Base-by-base conservation (phyloP, 2,329 filamentous ascomycete species). In the Colletotrichum sp. region DNA sequence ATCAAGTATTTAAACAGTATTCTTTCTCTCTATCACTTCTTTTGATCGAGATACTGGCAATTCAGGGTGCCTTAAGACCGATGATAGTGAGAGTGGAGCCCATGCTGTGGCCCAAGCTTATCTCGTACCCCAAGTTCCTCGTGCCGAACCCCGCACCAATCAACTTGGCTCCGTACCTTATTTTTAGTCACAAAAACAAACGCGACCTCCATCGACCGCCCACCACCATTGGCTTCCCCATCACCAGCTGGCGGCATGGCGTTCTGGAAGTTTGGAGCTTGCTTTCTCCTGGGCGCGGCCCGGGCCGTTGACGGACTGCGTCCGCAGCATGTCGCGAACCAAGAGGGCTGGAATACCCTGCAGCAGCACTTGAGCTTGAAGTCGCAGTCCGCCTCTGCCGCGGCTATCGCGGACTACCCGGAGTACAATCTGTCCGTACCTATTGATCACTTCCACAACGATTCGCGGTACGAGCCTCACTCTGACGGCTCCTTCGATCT, bases 401-500 rank as follows among this genome's bases (percentile, higher is more conserved):
- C 70, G 34, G 58, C 64, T 21, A n/a, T 69, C 55, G 43, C 64
- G 10, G 36, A 52, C 10, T 88, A 87, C 77, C 84, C 84, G 10
- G 84, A 82, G 8, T 83, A 85, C 80, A 86, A 83, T 66, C 79
- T 89, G 43, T 81, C 81, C 18, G 88, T 90, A 5, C 90, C 90
- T 18, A 87, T 97, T 38, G 95, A 98, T 83, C 94, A 97, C 81
- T 97, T 97, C 85, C 94, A 94, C 84, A 95, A 96, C 80, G 93
- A 96, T 70, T 90, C 92, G 3, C 86, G 88, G 65, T 97, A 97
- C 81, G 94, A 93, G 82, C 95, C 95, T 43, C 95, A 97, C 83
- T 91, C 89, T 10, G 86, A 93, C 78, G 93, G 83, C 30, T 90
- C 85, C 2, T 98, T 95, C 83, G 84, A 91, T 26, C 86, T 96